Evolutionary conservation across 805 yeast species (phyloP).

Genomic region (Peterozyma xylosa): DNA sequence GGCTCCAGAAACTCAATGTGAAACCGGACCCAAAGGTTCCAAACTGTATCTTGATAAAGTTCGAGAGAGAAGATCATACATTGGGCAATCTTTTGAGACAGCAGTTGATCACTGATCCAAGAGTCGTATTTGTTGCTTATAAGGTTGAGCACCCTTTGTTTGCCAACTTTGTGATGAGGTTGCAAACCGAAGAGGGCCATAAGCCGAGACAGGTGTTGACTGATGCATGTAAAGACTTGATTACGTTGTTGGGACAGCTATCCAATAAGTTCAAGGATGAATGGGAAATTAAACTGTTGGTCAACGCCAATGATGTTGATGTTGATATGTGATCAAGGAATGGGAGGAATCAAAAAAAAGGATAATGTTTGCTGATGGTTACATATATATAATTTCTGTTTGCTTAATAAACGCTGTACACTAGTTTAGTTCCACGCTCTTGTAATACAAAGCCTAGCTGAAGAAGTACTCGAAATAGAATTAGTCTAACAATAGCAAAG

Average conservation of each 20-base stretch:
- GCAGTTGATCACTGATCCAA: constrained; percentile 76
- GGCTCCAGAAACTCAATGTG: constrained; percentile 82
- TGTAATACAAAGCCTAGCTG: too few species aligned
- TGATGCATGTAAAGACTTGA: constrained; percentile 81
- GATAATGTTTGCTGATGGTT: too few species aligned
- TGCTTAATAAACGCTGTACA: too few species aligned
- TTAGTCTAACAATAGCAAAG: too few species aligned
- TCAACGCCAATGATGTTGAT: constrained; percentile 46
- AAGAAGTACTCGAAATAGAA: too few species aligned
- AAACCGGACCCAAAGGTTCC: constrained; percentile 95
- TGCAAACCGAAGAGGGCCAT: constrained; percentile 94
- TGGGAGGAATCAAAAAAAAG: too few species aligned
- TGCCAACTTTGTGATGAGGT: constrained; percentile 88
- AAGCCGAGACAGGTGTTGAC: constrained; percentile 85
- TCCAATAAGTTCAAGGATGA: constrained; percentile 80
- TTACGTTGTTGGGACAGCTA: constrained; percentile 68
- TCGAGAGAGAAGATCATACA: constrained; percentile 97
- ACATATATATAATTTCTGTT: too few species aligned
- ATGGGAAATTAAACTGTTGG: constrained; percentile 82
- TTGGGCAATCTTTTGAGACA: constrained; percentile 84
- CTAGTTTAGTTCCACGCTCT: too few species aligned
- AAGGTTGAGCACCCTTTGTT: constrained; percentile 97
- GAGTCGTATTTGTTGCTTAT: constrained; percentile 94
- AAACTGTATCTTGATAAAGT: constrained; percentile 85
- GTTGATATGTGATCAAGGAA: constrained; percentile 7